Percentiles rank a stretch among this genome's conserved stretches.
These are phyloP conservation scores for Echeveria elegans DNA, from an alignment of 164 flowering plant genomes.

Conservation along the genomic window DNA sequence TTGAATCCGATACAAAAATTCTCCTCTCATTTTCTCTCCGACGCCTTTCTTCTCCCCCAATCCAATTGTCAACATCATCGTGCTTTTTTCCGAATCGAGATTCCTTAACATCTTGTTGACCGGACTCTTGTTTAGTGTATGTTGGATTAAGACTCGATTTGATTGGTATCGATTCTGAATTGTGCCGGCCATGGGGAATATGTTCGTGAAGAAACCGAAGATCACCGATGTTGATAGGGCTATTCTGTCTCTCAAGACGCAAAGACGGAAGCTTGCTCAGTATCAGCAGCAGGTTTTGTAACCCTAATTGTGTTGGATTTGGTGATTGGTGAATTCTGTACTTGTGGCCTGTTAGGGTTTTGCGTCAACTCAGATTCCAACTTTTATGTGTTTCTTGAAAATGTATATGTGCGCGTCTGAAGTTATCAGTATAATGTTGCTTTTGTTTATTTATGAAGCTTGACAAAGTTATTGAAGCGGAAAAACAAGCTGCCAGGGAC, in stretches of 20 bases:
- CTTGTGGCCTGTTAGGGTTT: no score
- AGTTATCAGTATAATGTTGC: background rate
- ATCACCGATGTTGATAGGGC: constrained; percentile 86
- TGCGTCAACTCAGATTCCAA: no score
- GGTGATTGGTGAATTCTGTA: background rate
- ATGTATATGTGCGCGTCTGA: no score
- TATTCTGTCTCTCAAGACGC: constrained; percentile 86
- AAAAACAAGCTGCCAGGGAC: constrained; percentile 87
- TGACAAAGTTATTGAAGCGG: constrained; percentile 86
- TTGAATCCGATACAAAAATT: no score
- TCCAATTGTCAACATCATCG: no score
- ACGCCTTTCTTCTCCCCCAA: no score
- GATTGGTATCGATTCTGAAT: background rate
- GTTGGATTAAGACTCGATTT: background rate
- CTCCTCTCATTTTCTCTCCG: no score
- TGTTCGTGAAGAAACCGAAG: constrained; percentile 85
- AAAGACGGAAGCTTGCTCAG: constrained; percentile 77
- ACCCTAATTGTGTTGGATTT: constrained; percentile 1
- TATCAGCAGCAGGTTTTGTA: constrained; percentile 68
- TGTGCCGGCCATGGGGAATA: constrained; percentile 68
- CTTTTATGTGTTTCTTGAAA: no score
- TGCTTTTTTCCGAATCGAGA: no score
- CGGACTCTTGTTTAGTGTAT: no score
- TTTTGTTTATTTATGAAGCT: constrained; percentile 34
- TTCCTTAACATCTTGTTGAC: no score